Percentiles rank a stretch among this genome's conserved stretches.
phyloP scores from a whole-genome alignment of 768 basidiomycete species.

The Neoboletus brunneissimus region DNA sequence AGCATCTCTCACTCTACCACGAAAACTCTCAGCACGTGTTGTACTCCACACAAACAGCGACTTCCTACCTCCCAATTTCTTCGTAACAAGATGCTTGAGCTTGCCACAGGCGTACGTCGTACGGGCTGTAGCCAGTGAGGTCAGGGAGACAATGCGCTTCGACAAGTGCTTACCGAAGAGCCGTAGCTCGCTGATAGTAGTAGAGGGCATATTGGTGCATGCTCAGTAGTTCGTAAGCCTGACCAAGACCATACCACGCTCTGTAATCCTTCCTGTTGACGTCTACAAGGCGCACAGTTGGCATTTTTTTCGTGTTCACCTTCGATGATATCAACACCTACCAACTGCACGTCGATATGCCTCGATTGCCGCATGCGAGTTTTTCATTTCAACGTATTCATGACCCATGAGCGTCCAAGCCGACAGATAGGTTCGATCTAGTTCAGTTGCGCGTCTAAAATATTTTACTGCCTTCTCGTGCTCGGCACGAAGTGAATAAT shows the following conservation, averaged over 20 bases:
- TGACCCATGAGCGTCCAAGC: slow-evolving; percentile 99
- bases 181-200: slow-evolving; percentile 95
- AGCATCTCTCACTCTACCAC: slow-evolving; percentile 74
- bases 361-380: slow-evolving; percentile 98
- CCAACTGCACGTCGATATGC: slow-evolving; percentile 95
- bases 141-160: background rate
- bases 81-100: slow-evolving; percentile 93
- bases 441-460: slow-evolving; percentile 90
- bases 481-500: slow-evolving; percentile 89
- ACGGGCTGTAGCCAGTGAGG: slow-evolving; percentile 56
- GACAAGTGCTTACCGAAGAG: slow-evolving; percentile 60
- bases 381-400: slow-evolving; percentile 98
- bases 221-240: slow-evolving; percentile 93
- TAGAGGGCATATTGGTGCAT: slow-evolving; percentile 97
- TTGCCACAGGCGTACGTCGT: slow-evolving; percentile 95
- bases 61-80: slow-evolving; percentile 73
- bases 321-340: slow-evolving; percentile 37
- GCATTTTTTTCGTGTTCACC: background rate
- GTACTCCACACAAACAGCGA: background rate
- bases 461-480: slow-evolving; percentile 96
- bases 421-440: slow-evolving; percentile 91
- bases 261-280: slow-evolving; percentile 96
- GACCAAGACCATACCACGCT: slow-evolving; percentile 98
- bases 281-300: slow-evolving; percentile 48
- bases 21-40: slow-evolving; percentile 3